Conservation (phyloP, 306 rosid species). For the Malus sieversii region DNA sequence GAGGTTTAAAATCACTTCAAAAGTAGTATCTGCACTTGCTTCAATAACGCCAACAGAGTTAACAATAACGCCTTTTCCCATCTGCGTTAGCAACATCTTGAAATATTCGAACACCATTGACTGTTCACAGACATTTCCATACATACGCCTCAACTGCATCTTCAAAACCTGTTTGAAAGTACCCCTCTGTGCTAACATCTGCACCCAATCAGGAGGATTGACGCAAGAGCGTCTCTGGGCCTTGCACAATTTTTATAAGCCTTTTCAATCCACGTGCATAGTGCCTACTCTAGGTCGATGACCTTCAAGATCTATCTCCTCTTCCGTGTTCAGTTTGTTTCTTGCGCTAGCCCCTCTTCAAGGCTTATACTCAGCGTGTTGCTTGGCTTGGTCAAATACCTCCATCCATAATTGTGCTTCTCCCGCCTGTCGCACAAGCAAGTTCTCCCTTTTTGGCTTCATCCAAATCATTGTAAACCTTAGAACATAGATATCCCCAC, state of each 20-base stretch:
- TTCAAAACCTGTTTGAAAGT: constrained; percentile 42
- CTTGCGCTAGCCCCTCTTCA: constrained; percentile 35
- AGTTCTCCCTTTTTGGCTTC: constrained; percentile 88
- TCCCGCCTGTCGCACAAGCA: constrained; percentile 64
- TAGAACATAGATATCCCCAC: constrained; percentile 58
- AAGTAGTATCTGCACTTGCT: constrained; percentile 67
- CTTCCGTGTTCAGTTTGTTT: constrained; percentile 49
- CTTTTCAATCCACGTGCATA: constrained; percentile 66
- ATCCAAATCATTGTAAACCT: constrained; percentile 67
- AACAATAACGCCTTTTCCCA: constrained; percentile 64
- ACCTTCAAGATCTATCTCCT: constrained; percentile 67
- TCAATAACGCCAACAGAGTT: constrained; percentile 82
- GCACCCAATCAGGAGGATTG: constrained; percentile 43
- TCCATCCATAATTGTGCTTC: constrained; percentile 79
- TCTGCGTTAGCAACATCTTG: constrained; percentile 32
- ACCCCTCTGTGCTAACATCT: constrained; percentile 32
- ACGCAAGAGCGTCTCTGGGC: constrained; percentile 76
- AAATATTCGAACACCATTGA: constrained; percentile 40
- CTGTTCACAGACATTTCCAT: constrained; percentile 89
- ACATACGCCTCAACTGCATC: constrained; percentile 71
- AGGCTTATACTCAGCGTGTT: constrained; percentile 68
- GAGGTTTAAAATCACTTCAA: constrained; percentile 62
- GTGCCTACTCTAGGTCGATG: constrained; percentile 65
- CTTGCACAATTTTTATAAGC: constrained; percentile 82
- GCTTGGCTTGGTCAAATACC: constrained; percentile 88